Evolutionary conservation across 306 rosid genomes (phyloP).

Genomic region (Cucumis melo): DNA sequence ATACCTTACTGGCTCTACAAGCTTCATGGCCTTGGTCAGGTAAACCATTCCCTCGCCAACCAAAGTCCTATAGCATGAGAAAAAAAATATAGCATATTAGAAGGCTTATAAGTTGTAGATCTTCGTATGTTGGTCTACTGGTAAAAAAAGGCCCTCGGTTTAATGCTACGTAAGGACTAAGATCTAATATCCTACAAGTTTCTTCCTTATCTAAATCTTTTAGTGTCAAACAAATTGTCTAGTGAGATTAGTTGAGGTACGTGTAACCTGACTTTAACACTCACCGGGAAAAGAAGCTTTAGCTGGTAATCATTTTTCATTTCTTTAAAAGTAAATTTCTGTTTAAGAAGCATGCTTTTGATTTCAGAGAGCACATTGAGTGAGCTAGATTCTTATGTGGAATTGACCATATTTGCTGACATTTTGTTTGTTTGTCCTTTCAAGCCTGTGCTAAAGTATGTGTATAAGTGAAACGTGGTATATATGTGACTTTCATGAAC

Average conservation of each 20-base stretch:
- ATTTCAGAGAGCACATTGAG: background rate
- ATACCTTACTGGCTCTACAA: constrained; percentile 98
- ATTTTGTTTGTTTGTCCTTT: background rate
- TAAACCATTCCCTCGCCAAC: constrained; percentile 15
- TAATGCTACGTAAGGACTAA: too few relatives aligned
- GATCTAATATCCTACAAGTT: too few relatives aligned
- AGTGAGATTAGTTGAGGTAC: too few relatives aligned
- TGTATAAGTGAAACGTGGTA: background rate
- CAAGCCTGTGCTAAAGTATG: background rate
- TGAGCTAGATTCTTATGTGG: background rate
- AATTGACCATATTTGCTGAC: background rate
- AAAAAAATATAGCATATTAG: background rate
- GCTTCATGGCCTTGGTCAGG: constrained; percentile 99
- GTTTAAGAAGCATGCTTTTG: background rate
- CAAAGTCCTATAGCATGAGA: background rate
- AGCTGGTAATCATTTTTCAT: background rate
- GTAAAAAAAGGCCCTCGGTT: too few relatives aligned
- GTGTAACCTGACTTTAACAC: too few relatives aligned
- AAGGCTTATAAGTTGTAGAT: too few relatives aligned
- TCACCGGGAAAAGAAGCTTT: too few relatives aligned
- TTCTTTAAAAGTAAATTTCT: background rate
- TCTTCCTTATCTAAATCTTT: too few relatives aligned
- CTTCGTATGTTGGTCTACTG: too few relatives aligned
- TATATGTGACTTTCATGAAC: background rate
- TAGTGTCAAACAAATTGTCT: too few relatives aligned